A percentile compares a stretch with the other conserved stretches of the same genome.
phyloP scores from a whole-genome alignment of 2,329 filamentous ascomycete species.

The Colletotrichum gigasporum region DNA sequence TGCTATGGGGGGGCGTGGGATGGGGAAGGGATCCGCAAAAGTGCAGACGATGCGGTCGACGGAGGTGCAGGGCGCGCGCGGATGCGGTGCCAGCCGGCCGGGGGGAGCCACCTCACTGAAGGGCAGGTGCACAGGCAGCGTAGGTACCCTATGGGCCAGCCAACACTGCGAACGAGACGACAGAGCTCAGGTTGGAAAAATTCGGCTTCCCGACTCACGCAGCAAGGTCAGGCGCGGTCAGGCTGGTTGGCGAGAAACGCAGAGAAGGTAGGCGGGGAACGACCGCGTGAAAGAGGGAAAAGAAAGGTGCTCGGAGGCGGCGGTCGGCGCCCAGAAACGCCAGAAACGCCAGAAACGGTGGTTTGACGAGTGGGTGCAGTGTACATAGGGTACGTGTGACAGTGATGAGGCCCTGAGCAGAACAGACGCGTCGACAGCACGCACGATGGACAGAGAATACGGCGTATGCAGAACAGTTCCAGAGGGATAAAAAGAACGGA shows the following conservation, averaged over 20 bases:
- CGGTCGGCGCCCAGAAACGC: not conserved
- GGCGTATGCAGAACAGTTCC: not conserved
- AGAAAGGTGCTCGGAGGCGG: not conserved
- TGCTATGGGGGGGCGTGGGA: conserved; percentile 10
- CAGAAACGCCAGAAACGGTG: not conserved
- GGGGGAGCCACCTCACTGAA: not conserved
- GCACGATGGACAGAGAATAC: too few species aligned
- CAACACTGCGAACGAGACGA: too few species aligned
- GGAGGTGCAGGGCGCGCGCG: conserved; percentile 1
- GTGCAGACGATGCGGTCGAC: not conserved
- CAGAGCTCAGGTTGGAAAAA: too few species aligned
- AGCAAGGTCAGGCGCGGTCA: not conserved
- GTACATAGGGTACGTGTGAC: not conserved
- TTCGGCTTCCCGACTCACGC: too few species aligned
- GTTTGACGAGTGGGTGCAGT: not conserved
- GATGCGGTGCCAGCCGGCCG: not conserved
- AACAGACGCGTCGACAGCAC: too few species aligned
- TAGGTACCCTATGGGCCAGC: too few species aligned
- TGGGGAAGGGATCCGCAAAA: conserved; percentile 25
- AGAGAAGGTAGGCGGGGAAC: not conserved
- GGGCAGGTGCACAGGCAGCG: too few species aligned
- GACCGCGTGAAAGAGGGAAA: not conserved
- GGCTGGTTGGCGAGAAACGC: not conserved
- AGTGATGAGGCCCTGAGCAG: too few species aligned
- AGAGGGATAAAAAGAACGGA: not conserved